A percentile compares a stretch with the other conserved stretches of the same genome.
These are phyloP conservation scores for Sphaerulina musiva DNA, from an alignment of 2,329 filamentous ascomycete species.

Conservation along the genomic window DNA sequence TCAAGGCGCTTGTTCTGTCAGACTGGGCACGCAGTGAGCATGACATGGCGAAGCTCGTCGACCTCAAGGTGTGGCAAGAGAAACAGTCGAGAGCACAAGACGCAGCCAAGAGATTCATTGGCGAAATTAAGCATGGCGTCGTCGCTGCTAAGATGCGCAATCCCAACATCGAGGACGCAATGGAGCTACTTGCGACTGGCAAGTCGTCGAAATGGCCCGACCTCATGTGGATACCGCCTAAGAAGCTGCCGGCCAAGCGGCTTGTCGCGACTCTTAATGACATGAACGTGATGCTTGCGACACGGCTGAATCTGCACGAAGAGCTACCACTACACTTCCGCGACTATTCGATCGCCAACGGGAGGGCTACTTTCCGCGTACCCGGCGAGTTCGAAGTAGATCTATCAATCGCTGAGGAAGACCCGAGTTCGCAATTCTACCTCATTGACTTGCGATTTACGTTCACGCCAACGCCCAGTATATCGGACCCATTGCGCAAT, in stretches of 20 bases:
- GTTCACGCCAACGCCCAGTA: slow-evolving; percentile 61
- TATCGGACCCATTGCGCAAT: slow-evolving; percentile 56
- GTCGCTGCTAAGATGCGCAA: slow-evolving; percentile 70
- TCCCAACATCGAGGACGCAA: slow-evolving; percentile 82
- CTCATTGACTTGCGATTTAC: slow-evolving; percentile 87
- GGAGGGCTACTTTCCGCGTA: slow-evolving; percentile 84
- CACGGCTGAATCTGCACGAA: slow-evolving; percentile 80
- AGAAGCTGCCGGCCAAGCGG: slow-evolving; percentile 62
- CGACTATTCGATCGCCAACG: slow-evolving; percentile 71
- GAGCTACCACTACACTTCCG: slow-evolving; percentile 71
- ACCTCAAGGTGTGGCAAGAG: slow-evolving; percentile 67
- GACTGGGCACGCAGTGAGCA: slow-evolving; percentile 77
- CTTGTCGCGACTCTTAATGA: slow-evolving; percentile 69
- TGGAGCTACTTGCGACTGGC: slow-evolving; percentile 75
- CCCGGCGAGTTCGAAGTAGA: slow-evolving; percentile 85
- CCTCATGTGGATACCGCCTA: slow-evolving; percentile 69
- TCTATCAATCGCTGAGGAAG: slow-evolving; percentile 81
- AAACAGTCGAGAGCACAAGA: slow-evolving; percentile 37
- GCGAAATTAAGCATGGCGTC: slow-evolving; percentile 64
- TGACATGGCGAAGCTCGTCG: slow-evolving; percentile 79
- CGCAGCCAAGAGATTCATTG: slow-evolving; percentile 26
- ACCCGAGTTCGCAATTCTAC: slow-evolving; percentile 76
- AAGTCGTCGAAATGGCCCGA: slow-evolving; percentile 73
- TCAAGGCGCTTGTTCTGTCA: slow-evolving; percentile 83
- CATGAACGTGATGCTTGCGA: slow-evolving; percentile 74